Conservation (phyloP, 495 filamentous ascomycete genomes). For the Rusavskia elegans region DNA sequence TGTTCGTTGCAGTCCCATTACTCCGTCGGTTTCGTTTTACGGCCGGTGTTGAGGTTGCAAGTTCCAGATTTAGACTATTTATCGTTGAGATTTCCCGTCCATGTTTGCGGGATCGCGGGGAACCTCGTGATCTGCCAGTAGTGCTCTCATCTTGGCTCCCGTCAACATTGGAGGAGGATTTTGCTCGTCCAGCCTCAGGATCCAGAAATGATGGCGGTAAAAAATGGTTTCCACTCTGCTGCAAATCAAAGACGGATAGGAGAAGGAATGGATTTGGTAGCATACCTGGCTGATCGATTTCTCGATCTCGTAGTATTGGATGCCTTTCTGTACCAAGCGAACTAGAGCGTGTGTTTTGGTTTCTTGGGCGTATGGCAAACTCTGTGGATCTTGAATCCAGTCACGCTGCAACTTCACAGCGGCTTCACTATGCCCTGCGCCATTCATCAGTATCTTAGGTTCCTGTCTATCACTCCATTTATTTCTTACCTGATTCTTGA, state of each 20-base stretch:
- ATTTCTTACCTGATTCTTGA: constrained; percentile 70
- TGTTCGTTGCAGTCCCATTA: constrained; percentile 24
- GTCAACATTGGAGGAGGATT: constrained; percentile 6
- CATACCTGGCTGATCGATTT: constrained; percentile 37
- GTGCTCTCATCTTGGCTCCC: constrained; percentile 6
- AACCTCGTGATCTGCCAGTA: constrained; percentile 11
- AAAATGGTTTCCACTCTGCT: not conserved
- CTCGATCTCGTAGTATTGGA: constrained; percentile 58
- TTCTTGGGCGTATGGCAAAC: constrained; percentile 58
- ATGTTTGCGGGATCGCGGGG: constrained; percentile 23
- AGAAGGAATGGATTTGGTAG: not conserved
- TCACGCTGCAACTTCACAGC: constrained; percentile 69
- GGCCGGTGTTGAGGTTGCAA: constrained; percentile 16
- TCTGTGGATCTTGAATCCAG: constrained; percentile 55
- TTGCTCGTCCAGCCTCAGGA: constrained; percentile 20
- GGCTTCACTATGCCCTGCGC: constrained; percentile 44
- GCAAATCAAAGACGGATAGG: constrained; percentile 4
- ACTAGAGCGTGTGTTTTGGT: constrained; percentile 64
- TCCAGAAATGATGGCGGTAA: constrained; percentile 33
- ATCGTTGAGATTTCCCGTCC: constrained; percentile 18
- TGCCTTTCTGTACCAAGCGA: constrained; percentile 58
- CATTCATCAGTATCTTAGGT: constrained; percentile 7
- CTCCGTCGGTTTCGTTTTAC: constrained; percentile 17
- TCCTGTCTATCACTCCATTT: not conserved
- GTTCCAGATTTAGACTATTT: constrained; percentile 27